These are phyloP conservation scores for Blastobotrys raffinosifermentans DNA, from an alignment of 1,139 yeast genomes.

Conservation along the genomic window DNA sequence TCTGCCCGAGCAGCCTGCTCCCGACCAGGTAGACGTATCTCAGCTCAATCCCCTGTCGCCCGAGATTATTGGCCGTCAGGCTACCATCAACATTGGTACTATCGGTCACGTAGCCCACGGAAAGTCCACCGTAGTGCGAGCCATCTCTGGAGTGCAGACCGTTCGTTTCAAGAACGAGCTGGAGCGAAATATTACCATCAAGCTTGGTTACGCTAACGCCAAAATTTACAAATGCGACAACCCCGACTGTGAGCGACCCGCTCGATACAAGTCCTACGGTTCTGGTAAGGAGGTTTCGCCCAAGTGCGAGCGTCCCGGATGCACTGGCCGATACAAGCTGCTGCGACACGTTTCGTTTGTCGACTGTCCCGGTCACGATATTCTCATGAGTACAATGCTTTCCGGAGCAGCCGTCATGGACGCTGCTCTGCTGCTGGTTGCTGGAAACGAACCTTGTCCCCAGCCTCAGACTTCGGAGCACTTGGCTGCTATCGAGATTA, in stretches of 20 bases:
- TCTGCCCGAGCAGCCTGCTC: conserved; percentile 88
- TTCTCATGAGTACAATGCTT: conserved; percentile 99
- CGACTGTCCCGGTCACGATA: conserved; percentile 99
- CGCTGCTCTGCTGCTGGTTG: conserved; percentile 92
- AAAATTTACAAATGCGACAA: conserved; percentile 92
- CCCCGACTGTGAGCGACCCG: conserved; percentile 87
- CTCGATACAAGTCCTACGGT: conserved; percentile 88
- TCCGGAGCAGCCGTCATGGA: conserved; percentile 99
- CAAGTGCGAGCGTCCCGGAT: conserved; percentile 77
- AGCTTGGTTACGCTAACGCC: conserved; percentile 98
- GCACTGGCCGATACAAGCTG: conserved; percentile 73
- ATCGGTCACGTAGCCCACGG: conserved; percentile 99
- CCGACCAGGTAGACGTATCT: conserved; percentile 61
- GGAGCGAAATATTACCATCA: conserved; percentile 98
- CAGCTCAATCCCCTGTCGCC: conserved; percentile 81
- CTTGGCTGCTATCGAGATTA: conserved; percentile 98
- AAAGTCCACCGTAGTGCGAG: conserved; percentile 96
- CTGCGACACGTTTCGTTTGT: conserved; percentile 97
- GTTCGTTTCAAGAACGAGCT: conserved; percentile 97
- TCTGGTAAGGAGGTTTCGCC: conserved; percentile 94
- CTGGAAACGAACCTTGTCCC: conserved; percentile 99
- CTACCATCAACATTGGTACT: conserved; percentile 97
- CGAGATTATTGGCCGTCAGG: conserved; percentile 96
- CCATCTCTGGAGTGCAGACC: conserved; percentile 97
- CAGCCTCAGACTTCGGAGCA: conserved; percentile 99